Evolutionary conservation across 2,329 filamentous ascomycete genomes (phyloP).

Genomic region (Verticillium nubilum): DNA sequence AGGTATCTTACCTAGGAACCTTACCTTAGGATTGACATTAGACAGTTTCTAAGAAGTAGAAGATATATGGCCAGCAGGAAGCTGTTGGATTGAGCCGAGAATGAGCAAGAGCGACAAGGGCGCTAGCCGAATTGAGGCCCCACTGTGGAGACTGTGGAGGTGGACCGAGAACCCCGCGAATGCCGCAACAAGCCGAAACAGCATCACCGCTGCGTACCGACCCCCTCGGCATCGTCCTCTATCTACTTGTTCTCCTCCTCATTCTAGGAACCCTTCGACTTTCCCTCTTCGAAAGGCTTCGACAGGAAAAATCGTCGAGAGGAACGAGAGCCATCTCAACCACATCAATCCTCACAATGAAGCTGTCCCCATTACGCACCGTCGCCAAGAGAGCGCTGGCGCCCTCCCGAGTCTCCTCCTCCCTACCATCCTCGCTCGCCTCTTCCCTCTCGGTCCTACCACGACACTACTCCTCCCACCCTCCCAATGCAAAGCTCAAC

Average conservation of each 20-base stretch:
- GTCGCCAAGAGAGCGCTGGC: conserved; percentile 7
- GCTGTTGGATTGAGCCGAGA: no score
- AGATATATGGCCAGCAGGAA: no score
- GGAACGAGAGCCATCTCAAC: background rate
- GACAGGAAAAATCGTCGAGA: conserved; percentile 3
- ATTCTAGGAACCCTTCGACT: background rate
- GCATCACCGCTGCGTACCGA: conserved; percentile 11
- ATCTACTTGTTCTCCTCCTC: background rate
- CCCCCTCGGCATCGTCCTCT: conserved; percentile 3
- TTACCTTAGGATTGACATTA: no score
- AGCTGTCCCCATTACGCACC: conserved; percentile 6
- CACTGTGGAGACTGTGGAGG: no score
- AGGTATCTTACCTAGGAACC: no score
- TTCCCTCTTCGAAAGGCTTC: no score
- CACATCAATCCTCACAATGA: conserved; percentile 7
- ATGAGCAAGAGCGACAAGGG: no score
- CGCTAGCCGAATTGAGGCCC: background rate
- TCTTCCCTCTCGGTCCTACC: conserved; percentile 10
- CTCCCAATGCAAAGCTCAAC: conserved; percentile 66
- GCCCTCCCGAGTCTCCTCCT: background rate
- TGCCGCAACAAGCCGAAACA: conserved; percentile 16
- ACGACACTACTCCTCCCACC: conserved; percentile 46
- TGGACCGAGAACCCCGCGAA: conserved; percentile 12
- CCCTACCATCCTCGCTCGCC: conserved; percentile 4
- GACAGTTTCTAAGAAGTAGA: no score